phyloP scores from a whole-genome alignment of 352 stramenopile species.

The Phytophthora hibernalis region DNA sequence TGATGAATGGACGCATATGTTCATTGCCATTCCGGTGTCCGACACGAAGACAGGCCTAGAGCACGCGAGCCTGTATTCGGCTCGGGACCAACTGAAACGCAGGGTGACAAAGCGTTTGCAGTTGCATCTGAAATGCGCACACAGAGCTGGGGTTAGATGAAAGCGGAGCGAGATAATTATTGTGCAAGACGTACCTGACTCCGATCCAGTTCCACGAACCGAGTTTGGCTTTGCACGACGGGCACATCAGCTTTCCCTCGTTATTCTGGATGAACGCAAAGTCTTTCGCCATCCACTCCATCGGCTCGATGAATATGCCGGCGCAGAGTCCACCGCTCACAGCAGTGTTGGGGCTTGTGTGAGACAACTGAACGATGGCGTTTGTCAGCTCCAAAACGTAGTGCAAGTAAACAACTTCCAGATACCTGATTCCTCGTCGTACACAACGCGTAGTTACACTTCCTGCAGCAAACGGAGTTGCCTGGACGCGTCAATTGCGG shows the following conservation, averaged over 20 bases:
- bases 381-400: not conserved
- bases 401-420: not conserved
- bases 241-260: slow-evolving; percentile 71
- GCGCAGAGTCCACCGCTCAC: slow-evolving; percentile 17
- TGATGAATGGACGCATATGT: slow-evolving; percentile 1
- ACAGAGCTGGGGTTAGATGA: not conserved
- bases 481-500: slow-evolving; percentile 31
- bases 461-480: slow-evolving; percentile 52
- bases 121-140: slow-evolving; percentile 50
- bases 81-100: slow-evolving; percentile 71
- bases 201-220: slow-evolving; percentile 83
- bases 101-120: slow-evolving; percentile 64
- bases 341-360: slow-evolving; percentile 13
- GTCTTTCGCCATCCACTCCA: slow-evolving; percentile 68
- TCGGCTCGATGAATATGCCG: slow-evolving; percentile 65
- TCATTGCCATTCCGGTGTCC: slow-evolving; percentile 9
- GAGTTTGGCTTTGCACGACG: slow-evolving; percentile 74
- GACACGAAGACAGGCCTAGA: slow-evolving; percentile 15
- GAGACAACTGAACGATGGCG: slow-evolving; percentile 24
- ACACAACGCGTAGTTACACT: slow-evolving; percentile 66
- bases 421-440: slow-evolving; percentile 59
- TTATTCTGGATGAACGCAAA: slow-evolving; percentile 41
- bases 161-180: not conserved
- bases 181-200: slow-evolving; percentile 59
- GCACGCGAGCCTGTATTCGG: slow-evolving; percentile 43